Conservation (phyloP, 257 asterid genomes). For the Buddleja alternifolia region DNA sequence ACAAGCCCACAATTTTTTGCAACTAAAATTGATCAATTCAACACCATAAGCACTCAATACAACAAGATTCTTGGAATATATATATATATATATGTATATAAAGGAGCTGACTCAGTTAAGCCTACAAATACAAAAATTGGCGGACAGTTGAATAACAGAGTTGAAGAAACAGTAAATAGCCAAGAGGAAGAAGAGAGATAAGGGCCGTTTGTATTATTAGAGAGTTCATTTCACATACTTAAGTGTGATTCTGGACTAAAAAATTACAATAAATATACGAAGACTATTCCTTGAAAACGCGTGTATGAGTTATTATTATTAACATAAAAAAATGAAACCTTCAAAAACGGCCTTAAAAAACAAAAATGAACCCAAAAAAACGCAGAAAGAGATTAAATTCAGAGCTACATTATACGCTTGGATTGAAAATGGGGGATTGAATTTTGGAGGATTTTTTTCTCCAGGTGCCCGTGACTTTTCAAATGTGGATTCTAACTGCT, state of each 20-base stretch:
- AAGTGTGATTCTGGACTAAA: slow-evolving; percentile 1
- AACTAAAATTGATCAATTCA: slow-evolving; percentile 18
- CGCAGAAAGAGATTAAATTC: background rate
- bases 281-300: slow-evolving; percentile 18
- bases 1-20: slow-evolving; percentile 22
- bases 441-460: slow-evolving; percentile 4
- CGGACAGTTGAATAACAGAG: slow-evolving; percentile 20
- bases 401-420: slow-evolving; percentile 3
- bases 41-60: slow-evolving; percentile 3
- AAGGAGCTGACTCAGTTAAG: slow-evolving; percentile 38
- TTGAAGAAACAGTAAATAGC: slow-evolving; percentile 6
- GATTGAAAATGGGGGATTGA: background rate
- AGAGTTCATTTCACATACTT: no score
- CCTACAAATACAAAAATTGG: slow-evolving; percentile 26
- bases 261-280: no score
- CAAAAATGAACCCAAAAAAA: slow-evolving; percentile 6
- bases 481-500: slow-evolving; percentile 7
- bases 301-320: slow-evolving; percentile 1
- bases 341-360: background rate
- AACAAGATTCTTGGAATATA: slow-evolving; percentile 28
- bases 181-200: slow-evolving; percentile 17
- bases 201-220: no score
- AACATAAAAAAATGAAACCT: slow-evolving; percentile 21
- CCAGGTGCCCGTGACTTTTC: slow-evolving; percentile 33
- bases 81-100: no score